phyloP scores from a whole-genome alignment of 371 early-diverging fungal genomes.

The Circinella umbellata region DNA sequence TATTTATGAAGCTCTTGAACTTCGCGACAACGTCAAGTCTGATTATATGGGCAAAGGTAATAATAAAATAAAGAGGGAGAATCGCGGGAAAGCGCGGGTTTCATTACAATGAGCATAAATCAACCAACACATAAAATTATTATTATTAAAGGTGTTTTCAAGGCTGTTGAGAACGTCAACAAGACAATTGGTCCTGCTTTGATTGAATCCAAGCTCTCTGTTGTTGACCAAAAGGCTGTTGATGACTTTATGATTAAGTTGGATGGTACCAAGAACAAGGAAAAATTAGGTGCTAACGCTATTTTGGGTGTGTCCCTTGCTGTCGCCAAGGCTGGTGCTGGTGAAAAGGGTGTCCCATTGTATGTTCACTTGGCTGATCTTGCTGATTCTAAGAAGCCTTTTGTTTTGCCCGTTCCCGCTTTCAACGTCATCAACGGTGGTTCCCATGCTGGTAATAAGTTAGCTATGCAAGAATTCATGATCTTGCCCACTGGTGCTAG shows the following conservation, averaged over 20 bases:
- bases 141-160: conserved; percentile 73
- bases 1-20: conserved; percentile 97
- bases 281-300: conserved; percentile 97
- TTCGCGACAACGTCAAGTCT: conserved; percentile 88
- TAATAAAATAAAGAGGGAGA: conserved; percentile 2
- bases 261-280: conserved; percentile 96
- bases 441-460: conserved; percentile 98
- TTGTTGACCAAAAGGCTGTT: conserved; percentile 86
- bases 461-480: conserved; percentile 99
- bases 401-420: conserved; percentile 95
- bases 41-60: conserved; percentile 95
- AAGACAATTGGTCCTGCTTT: conserved; percentile 84
- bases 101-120: not conserved
- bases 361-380: conserved; percentile 92
- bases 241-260: conserved; percentile 91
- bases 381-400: conserved; percentile 79
- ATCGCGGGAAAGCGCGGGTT: conserved; percentile 12
- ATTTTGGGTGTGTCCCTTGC: conserved; percentile 98
- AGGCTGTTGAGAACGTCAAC: conserved; percentile 95
- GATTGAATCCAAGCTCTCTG: conserved; percentile 72
- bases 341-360: conserved; percentile 88
- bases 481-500: conserved; percentile 96
- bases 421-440: conserved; percentile 99
- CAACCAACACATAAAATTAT: not conserved
- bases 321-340: conserved; percentile 95